Evolutionary conservation across 2,329 filamentous ascomycete species (phyloP), one percentile per base, ranked within the genome.

Genomic region (Clarireedia homoeocarpa): DNA sequence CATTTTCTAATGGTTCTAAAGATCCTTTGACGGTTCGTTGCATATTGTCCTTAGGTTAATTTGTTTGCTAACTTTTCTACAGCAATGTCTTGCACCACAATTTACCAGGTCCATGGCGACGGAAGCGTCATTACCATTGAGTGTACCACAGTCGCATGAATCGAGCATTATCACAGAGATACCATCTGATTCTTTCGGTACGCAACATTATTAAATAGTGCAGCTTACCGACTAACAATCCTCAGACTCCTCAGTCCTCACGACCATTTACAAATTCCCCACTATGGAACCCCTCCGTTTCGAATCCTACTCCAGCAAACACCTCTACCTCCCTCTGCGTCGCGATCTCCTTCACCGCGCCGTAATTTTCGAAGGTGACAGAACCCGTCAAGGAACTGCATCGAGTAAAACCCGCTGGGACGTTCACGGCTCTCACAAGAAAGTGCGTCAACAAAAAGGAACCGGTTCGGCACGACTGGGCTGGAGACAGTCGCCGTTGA

Each of bases 291-390:
- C 94, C 24, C 76, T 84, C 49, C 78, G 83, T 51, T 86, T 95
- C 71, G 83, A 89, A 69, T 74, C 82, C 66, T 97, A 91, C 77
- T 85, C 88, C 42, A 77, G 84, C 59, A 87, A 88, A 67, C 90
- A 96, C 72, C 86, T 99, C 46, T 77, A 88, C 69, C 82, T 97
- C 36, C 94, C 94, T 2, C 80, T 96, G 48, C 88, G 94, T 58
- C 85, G 87, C 70, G 94, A 99, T 71, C 84, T 99, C 62, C 84
- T 99, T 53, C 92, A 99, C 75, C 84, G 89, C 62, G 94, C 94
- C 57, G 83, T 99, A 57, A 75, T 96, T 65, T 97, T 87, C 77
- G 94, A 99, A 75, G 94, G 89, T 63, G 92, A 97, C 75, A 82
- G 78, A 68, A 88, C 89, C 55, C 86, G 94, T 30, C 86, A 91